Percentiles rank a stretch among this genome's conserved stretches.
Conservation (phyloP, 2,329 filamentous ascomycete genomes). For the Diaporthe citrichinensis region DNA sequence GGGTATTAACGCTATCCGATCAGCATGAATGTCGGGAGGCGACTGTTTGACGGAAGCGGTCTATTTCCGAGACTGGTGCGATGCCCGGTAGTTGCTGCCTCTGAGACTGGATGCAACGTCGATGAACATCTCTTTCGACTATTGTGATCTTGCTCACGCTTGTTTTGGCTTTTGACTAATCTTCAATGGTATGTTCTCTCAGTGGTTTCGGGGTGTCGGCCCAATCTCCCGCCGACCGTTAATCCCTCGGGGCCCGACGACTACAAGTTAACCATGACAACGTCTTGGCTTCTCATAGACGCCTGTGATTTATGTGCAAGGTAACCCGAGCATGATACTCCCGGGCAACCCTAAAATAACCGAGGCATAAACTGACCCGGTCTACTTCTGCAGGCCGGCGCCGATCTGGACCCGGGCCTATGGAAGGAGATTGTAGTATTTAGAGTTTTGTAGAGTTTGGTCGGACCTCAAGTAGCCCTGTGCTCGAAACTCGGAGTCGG, state of each 20-base stretch:
- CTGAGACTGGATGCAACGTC: neutral
- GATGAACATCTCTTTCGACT: neutral
- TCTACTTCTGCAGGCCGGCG: neutral
- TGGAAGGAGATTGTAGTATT: neutral
- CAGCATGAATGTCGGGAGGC: neutral
- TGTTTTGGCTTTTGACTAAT: slow-evolving; percentile 8
- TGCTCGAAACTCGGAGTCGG: neutral
- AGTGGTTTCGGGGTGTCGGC: slow-evolving; percentile 6
- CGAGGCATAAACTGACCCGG: neutral
- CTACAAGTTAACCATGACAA: neutral
- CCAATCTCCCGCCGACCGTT: neutral
- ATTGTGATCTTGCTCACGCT: neutral
- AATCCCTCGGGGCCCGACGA: neutral
- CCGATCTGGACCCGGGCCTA: neutral
- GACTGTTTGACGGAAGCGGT: neutral
- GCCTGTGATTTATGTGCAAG: neutral
- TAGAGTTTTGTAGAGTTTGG: neutral
- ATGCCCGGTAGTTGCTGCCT: neutral
- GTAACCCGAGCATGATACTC: neutral
- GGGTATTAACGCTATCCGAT: slow-evolving; percentile 16
- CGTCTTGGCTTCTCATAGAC: neutral
- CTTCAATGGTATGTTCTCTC: neutral
- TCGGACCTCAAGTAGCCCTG: neutral
- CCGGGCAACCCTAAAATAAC: neutral
- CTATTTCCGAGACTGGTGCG: neutral